Evolutionary conservation across 768 basidiomycete genomes (phyloP), one percentile per base, ranked within the genome.

Genomic region (Sarcomyxa edulis): DNA sequence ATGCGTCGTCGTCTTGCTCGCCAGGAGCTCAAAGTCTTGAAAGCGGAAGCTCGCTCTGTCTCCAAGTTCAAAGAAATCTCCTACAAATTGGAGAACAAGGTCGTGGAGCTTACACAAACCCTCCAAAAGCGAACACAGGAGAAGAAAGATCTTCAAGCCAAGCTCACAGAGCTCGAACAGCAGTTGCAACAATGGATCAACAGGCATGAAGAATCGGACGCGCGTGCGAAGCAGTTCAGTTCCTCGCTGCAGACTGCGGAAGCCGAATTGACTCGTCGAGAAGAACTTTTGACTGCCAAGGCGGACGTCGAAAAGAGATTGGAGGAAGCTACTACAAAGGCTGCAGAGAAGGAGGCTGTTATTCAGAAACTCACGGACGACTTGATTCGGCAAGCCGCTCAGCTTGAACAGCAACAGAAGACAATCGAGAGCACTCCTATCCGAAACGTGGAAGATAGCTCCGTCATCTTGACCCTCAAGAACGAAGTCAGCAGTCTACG

Each of bases 11-110:
- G 88, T 30, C 65, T 86, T 34, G 96, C 96, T 15, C 78, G 83
- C 42, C 84, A 81, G 48, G 81, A 97, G 55, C 77, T 99, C 46
- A 87, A 84, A 51, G 68, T 65, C 7, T 77, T 99, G 47, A 84
- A 76, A 54, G 76, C 83, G 6, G 96, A 99, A 61, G 96, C 96
- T 5, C 90, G 93, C 36, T 98, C 96, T 2, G 94, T 94, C 20
- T 87, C 89, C 49, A 96, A 93, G 57, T 97, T 95, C 79, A 97
- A 96, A 66, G 93, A 96, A 64, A 96, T 95, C 48, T 97, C 95
- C 0, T 98, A 98, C 56, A 81, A 79, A 49, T 73, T 99, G 40
- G 96, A 99, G 68, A 99, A 98, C 73, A 99, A 98, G 66, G 96
- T 99, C 30, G 91, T 99, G 42, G 95, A 98, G 57, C 84, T 99